Evolutionary conservation across 2,329 filamentous ascomycete genomes (phyloP).

Genomic region (Ceratocystis cubensis): DNA sequence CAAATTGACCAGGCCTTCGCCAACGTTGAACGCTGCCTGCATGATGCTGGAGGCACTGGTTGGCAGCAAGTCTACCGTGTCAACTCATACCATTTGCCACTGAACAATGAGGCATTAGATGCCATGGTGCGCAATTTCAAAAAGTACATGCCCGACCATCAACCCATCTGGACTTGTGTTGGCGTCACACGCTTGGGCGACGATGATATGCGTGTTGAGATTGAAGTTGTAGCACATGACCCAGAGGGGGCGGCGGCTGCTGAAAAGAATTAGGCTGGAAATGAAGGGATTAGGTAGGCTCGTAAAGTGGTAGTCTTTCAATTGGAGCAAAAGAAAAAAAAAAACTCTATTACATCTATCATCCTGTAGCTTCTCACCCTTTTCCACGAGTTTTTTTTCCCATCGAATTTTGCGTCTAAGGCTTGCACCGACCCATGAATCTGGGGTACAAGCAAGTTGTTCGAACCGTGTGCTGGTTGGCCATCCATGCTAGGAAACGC

Average conservation of each 20-base stretch:
- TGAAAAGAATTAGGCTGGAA: not conserved
- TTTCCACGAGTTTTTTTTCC: conserved; percentile 1
- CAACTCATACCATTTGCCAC: conserved; percentile 34
- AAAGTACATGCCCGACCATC: conserved; percentile 40
- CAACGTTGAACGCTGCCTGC: conserved; percentile 42
- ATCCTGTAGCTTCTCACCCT: not conserved
- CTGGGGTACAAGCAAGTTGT: conserved; percentile 64
- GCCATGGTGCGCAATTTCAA: conserved; percentile 37
- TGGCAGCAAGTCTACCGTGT: conserved; percentile 43
- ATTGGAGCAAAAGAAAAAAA: not conserved
- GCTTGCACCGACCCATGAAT: conserved; percentile 71
- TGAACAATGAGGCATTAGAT: conserved; percentile 31
- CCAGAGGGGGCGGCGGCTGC: conserved; percentile 27
- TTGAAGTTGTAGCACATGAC: conserved; percentile 42
- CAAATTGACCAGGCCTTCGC: conserved; percentile 42
- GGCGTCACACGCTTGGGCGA: conserved; percentile 37
- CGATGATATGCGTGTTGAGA: conserved; percentile 44
- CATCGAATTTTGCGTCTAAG: conserved; percentile 33
- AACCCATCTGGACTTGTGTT: conserved; percentile 42
- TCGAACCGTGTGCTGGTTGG: conserved; percentile 51
- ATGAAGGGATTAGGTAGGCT: not conserved
- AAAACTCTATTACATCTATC: conserved; percentile 14
- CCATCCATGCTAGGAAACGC: conserved; percentile 54
- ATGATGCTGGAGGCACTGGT: conserved; percentile 41
- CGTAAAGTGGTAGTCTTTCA: no score